Evolutionary conservation across 1,139 yeast species (phyloP).

Genomic region (Debaryomyces robertsiae): DNA sequence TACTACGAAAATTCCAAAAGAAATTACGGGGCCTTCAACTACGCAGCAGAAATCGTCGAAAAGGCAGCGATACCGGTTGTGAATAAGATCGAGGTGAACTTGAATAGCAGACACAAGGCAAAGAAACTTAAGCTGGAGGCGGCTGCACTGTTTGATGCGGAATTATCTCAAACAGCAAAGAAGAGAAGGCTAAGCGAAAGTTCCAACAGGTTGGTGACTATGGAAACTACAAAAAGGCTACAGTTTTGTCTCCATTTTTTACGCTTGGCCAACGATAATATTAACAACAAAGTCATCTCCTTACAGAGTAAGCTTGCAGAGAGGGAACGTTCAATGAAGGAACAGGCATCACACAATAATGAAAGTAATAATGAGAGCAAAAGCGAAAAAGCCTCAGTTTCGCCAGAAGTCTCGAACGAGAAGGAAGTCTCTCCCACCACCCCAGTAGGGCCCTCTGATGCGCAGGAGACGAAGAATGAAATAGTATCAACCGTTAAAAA

Average conservation of each 20-base stretch:
- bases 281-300: slow-evolving; percentile 62
- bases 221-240: slow-evolving; percentile 69
- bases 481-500: slow-evolving; percentile 87
- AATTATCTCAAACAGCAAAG: slow-evolving; percentile 16
- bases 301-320: slow-evolving; percentile 50
- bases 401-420: not conserved
- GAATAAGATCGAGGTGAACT: slow-evolving; percentile 49
- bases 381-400: not conserved
- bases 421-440: not conserved
- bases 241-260: slow-evolving; percentile 74
- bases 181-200: slow-evolving; percentile 22
- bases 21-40: slow-evolving; percentile 59
- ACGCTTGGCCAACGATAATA: slow-evolving; percentile 73
- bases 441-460: slow-evolving; percentile 2
- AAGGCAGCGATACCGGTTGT: slow-evolving; percentile 63
- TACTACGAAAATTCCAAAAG: slow-evolving; percentile 60
- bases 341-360: slow-evolving; percentile 6
- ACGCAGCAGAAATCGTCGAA: slow-evolving; percentile 69
- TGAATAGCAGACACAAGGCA: slow-evolving; percentile 42
- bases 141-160: slow-evolving; percentile 13
- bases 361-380: slow-evolving; percentile 12
- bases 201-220: slow-evolving; percentile 37
- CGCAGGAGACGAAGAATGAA: slow-evolving; percentile 61
- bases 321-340: slow-evolving; percentile 19
- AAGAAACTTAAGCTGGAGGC: slow-evolving; percentile 19